A percentile compares a stretch with the other conserved stretches of the same genome.
phyloP scores from a whole-genome alignment of 768 basidiomycete genomes.

The Xerocomus brunneocitrinus region DNA sequence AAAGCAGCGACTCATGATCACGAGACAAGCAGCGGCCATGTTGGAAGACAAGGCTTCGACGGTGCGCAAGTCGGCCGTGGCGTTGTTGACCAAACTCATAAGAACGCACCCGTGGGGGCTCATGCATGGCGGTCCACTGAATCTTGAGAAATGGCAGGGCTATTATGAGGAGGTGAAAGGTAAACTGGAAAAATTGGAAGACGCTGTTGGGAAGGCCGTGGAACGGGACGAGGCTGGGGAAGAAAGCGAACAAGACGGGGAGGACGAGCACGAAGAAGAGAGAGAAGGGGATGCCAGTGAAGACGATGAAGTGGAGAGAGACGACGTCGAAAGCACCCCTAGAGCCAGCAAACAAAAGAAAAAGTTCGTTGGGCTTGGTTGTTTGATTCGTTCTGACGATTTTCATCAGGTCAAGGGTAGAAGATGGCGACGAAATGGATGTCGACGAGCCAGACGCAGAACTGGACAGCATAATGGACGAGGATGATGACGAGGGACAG shows the following conservation, averaged over 20 bases:
- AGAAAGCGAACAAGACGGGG: neutral
- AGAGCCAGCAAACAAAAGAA: constrained; percentile 31
- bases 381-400: constrained; percentile 8
- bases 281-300: constrained; percentile 35
- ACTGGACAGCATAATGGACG: constrained; percentile 35
- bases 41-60: constrained; percentile 87
- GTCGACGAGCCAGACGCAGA: constrained; percentile 44
- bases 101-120: constrained; percentile 85
- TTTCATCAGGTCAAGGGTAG: constrained; percentile 15
- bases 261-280: constrained; percentile 34
- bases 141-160: constrained; percentile 65
- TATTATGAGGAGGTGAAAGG: constrained; percentile 58
- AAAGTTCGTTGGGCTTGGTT: constrained; percentile 11
- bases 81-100: constrained; percentile 69
- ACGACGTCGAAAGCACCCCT: constrained; percentile 20
- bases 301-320: constrained; percentile 33
- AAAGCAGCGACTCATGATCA: constrained; percentile 73
- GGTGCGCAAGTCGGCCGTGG: constrained; percentile 82
- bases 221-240: constrained; percentile 31
- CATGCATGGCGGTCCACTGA: constrained; percentile 78
- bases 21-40: constrained; percentile 69
- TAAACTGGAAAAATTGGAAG: constrained; percentile 70
- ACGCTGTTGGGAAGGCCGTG: constrained; percentile 32
- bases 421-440: constrained; percentile 52
- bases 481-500: constrained; percentile 37